phyloP scores from a whole-genome alignment of 106 monocot genomes.

The Dactylorhiza incarnata region DNA sequence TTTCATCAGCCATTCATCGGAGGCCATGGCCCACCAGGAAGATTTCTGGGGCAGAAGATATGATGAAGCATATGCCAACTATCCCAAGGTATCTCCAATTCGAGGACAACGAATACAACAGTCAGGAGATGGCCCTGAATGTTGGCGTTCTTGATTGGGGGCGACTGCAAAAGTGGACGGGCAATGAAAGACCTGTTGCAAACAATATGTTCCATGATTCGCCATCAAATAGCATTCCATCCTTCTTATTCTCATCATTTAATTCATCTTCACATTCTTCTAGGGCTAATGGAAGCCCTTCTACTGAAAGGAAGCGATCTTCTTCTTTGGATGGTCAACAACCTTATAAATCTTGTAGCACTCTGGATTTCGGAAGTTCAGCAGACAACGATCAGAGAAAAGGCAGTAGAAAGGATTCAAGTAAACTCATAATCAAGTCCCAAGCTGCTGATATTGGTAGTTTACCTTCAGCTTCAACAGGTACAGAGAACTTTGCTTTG shows the following conservation, averaged over 20 bases:
- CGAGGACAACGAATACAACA: slow-evolving; percentile 10
- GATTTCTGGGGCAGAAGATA: slow-evolving; percentile 6
- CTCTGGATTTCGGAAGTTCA: background rate
- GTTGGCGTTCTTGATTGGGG: slow-evolving; percentile 70
- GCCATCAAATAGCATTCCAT: slow-evolving; percentile 17
- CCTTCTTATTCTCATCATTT: slow-evolving; percentile 12
- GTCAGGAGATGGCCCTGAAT: slow-evolving; percentile 55
- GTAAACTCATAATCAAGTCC: slow-evolving; percentile 1
- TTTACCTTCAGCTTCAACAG: background rate
- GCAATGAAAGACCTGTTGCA: slow-evolving; percentile 6
- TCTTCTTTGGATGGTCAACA: slow-evolving; percentile 1
- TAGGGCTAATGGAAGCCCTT: slow-evolving; percentile 7
- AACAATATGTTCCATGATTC: background rate
- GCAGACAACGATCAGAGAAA: slow-evolving; percentile 7
- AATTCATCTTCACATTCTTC: slow-evolving; percentile 10
- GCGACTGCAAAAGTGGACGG: slow-evolving; percentile 44
- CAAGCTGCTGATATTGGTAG: slow-evolving; percentile 2
- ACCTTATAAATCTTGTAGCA: background rate
- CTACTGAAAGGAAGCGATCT: slow-evolving; percentile 16
- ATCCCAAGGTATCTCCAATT: slow-evolving; percentile 17
- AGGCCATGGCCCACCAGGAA: slow-evolving; percentile 3
- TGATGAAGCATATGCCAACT: slow-evolving; percentile 17
- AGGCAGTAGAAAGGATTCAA: slow-evolving; percentile 2
- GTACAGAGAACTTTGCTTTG: background rate
- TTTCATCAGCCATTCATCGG: background rate